A percentile compares a stretch with the other conserved stretches of the same genome.
Conservation (phyloP, 2,329 filamentous ascomycete genomes). For the Xylaria polymorpha region DNA sequence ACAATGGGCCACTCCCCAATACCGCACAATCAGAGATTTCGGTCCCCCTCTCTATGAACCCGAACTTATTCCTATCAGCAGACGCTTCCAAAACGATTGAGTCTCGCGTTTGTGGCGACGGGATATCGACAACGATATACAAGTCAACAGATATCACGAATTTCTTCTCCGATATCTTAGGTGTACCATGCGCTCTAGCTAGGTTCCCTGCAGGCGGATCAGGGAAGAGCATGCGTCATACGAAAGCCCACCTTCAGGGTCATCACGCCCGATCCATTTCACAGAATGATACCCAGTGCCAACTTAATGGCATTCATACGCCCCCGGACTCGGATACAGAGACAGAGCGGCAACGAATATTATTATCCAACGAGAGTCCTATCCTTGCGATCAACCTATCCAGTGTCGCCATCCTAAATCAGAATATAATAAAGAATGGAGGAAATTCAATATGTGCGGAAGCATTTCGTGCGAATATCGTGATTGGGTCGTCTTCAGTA, state of each 20-base stretch:
- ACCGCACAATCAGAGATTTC: constrained; percentile 52
- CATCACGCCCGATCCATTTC: constrained; percentile 56
- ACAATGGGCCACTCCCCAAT: constrained; percentile 52
- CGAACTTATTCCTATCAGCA: constrained; percentile 62
- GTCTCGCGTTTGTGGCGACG: constrained; percentile 86
- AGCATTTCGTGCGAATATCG: constrained; percentile 89
- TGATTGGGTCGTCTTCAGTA: constrained; percentile 64
- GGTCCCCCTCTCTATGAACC: constrained; percentile 76
- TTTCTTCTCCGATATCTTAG: constrained; percentile 83
- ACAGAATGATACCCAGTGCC: constrained; percentile 59
- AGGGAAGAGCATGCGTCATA: constrained; percentile 71
- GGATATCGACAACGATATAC: constrained; percentile 77
- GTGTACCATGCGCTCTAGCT: constrained; percentile 83
- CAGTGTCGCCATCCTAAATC: constrained; percentile 83
- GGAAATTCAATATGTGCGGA: constrained; percentile 75
- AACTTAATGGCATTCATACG: constrained; percentile 65
- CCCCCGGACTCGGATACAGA: constrained; percentile 69
- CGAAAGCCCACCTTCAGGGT: constrained; percentile 76
- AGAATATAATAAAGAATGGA: constrained; percentile 71
- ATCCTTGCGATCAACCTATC: constrained; percentile 85
- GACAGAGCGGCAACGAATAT: constrained; percentile 66
- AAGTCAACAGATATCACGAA: constrained; percentile 70
- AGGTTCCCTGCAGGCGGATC: constrained; percentile 79
- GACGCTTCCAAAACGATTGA: constrained; percentile 56
- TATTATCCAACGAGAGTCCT: constrained; percentile 92